phyloP scores from a whole-genome alignment of 2,329 filamentous ascomycete species.

The Sclerotinia trifoliorum region DNA sequence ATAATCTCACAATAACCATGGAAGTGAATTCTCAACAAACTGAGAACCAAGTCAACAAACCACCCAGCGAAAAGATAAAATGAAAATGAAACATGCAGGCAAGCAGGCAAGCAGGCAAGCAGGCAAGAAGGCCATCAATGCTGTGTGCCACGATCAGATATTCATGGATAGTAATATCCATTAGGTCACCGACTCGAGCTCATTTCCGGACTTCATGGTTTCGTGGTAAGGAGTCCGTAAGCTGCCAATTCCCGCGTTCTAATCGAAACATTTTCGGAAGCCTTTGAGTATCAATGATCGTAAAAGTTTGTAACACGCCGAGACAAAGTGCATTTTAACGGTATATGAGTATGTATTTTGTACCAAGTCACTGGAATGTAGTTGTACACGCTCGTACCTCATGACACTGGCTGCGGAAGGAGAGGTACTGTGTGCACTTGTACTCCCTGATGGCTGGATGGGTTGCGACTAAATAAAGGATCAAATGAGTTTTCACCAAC shows the following conservation, averaged over 20 bases:
- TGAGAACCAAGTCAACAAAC: not conserved
- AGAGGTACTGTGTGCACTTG: not conserved
- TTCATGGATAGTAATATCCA: not conserved
- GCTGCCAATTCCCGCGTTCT: not conserved
- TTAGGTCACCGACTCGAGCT: slow-evolving; percentile 1
- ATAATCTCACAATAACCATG: not conserved
- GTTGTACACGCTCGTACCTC: not conserved
- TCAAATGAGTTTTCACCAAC: not conserved
- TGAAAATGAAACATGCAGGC: not conserved
- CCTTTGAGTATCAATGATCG: not conserved
- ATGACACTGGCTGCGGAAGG: not conserved
- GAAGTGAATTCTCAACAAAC: not conserved
- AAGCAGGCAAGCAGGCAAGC: not conserved
- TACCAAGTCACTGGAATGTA: not conserved
- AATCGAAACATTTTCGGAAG: slow-evolving; percentile 5
- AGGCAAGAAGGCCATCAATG: not conserved
- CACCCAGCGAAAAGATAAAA: not conserved
- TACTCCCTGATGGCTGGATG: not conserved
- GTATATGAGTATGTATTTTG: slow-evolving; percentile 3
- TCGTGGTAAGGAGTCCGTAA: slow-evolving; percentile 3
- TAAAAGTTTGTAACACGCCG: not conserved
- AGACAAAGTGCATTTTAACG: not conserved
- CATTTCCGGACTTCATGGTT: not conserved
- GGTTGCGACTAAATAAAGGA: not conserved
- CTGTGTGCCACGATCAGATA: not conserved